Base-by-base conservation (phyloP, 2,329 filamentous ascomycete genomes). In the Botrytis fragariae region DNA sequence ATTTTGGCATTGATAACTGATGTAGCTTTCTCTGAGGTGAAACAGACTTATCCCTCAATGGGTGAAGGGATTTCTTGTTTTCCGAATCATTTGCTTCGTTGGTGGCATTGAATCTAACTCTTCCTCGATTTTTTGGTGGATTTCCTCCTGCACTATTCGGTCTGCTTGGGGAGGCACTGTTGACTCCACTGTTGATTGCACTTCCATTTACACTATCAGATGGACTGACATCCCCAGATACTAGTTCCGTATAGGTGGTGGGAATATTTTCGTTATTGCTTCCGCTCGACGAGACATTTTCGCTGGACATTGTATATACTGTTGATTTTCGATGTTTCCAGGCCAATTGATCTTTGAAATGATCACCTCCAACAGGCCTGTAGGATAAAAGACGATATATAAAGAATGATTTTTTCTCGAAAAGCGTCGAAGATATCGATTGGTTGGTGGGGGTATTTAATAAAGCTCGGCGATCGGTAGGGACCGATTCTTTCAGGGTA, bases 101-200 rank as follows among this genome's bases (percentile, higher is more conserved):
- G 37, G 76, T 78, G 64, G 76, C 78, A 69, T 81, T 80, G 75
- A 81, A 81, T 25, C 79, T 76, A 5, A 81, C 80, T 69, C 80
- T 77, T 74, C 74, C 75, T 75, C 76, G 44, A 69, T 78, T 76
- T 54, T 69, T 61, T 35, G 62, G 60, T 61, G 64, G 71, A 39
- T 67, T 63, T 10, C 74, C 77, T 71, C 67, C 74, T 67, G 77
- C 39, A 74, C 78, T 80, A 2, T 69, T 70, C 16, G 78, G 76
- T 32, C 78, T 77, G 72, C 78, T 79, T 35, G 76, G 74, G 32
- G 61, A 72, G 25, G 77, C 69, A 69, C 77, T 79, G 35, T 69
- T 69, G 18, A 42, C 10, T 16, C 25, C 51, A 54, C 35, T 42
- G 14, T 42, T 68, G 48, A 57, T 12, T 25, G 44, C 22, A 54